Evolutionary conservation across 176 grass and related monocot species (phyloP), one percentile per base, ranked within the genome.

Genomic region (Phoenix roebelenii): DNA sequence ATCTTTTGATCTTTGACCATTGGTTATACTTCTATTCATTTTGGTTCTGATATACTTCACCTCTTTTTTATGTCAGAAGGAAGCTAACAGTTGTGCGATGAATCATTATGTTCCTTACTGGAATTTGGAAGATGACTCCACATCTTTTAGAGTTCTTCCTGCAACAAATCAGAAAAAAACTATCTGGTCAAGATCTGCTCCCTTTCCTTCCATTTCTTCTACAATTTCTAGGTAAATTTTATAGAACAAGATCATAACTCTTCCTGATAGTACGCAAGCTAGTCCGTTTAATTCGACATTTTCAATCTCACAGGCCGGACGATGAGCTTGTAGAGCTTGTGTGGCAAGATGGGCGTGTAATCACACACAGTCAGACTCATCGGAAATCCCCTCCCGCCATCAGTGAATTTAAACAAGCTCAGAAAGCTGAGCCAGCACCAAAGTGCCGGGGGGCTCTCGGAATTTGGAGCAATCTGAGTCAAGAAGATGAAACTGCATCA

Each of bases 331-430:
- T 85, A 7, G 89, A 89, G 55, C 79, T 95, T 4, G 25, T 86
- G 6, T 78, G 89, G 89, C 72, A 77, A 55, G 64, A 83, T 59
- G 75, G 82, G 29, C 82, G 85, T 58, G 76, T 80, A 1, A 72
- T 85, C 22, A 83, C 76, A 82, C 89, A 83, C 23, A 83, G 48
- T 70, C 89, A 85, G 60, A 68, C 59, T 58, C 68, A 59, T 24
- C 65, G 52, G 60, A 85, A 81, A 78, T 62, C 71, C 23, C 20
- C 64, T 17, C 39, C 29, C 2, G 23, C 16, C 52, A 1, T 30
- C 56, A 3, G 10, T 6, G 50, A 60, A 55, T 60, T 51, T 48
- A 66, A 62, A 73, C 25, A 58, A 64, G 29, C 39, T 67, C 15
- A 74, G 76, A 51, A 59, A 39, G 61, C 29, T 55, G 80, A 72